phyloP scores from a whole-genome alignment of 306 rosid species.

The Senna tora region DNA sequence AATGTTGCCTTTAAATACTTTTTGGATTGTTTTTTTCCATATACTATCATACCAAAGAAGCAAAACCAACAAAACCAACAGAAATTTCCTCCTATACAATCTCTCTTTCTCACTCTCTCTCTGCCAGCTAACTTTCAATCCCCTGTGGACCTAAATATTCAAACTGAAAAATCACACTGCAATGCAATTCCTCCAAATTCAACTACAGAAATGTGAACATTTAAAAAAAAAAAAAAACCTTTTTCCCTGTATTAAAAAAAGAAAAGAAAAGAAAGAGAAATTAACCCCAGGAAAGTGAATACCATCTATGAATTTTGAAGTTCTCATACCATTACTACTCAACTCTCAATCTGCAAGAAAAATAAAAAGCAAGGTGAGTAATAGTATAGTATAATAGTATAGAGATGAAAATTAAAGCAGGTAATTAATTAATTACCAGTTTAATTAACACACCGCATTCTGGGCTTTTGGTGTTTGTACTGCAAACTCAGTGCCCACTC shows the following conservation, averaged over 20 bases:
- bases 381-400: too few species aligned
- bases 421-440: constrained; percentile 31
- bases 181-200: constrained; percentile 36
- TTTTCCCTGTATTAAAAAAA: too few species aligned
- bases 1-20: constrained; percentile 5
- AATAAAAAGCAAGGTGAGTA: too few species aligned
- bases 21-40: background rate
- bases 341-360: constrained; percentile 44
- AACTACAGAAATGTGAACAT: constrained; percentile 22
- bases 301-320: constrained; percentile 27
- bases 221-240: background rate
- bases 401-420: constrained; percentile 34
- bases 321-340: constrained; percentile 28
- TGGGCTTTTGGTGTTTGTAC: background rate
- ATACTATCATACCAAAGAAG: constrained; percentile 30
- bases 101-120: constrained; percentile 51
- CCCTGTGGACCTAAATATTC: constrained; percentile 44
- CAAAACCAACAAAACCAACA: constrained; percentile 31
- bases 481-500: constrained; percentile 1
- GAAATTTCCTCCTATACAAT: constrained; percentile 56
- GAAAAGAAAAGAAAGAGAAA: too few species aligned
- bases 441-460: background rate
- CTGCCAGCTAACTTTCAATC: constrained; percentile 40
- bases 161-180: constrained; percentile 45
- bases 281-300: too few species aligned